Base-by-base conservation (phyloP, 2,329 filamentous ascomycete species). In the Neocatenulostroma microsporum region DNA sequence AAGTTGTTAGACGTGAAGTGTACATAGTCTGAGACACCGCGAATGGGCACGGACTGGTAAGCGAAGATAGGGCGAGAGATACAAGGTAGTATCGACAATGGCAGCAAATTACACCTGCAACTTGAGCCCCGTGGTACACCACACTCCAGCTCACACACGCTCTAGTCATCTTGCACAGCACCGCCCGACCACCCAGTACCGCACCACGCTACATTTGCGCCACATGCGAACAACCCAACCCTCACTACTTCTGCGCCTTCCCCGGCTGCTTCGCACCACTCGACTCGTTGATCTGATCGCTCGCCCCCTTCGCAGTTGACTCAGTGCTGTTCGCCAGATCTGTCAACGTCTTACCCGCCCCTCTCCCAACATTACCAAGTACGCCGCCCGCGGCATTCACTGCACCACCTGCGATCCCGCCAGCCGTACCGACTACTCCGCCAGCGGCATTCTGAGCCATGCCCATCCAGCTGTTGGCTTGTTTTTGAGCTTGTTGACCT, bases 181-280 rank as follows among this genome's bases (percentile, higher is more conserved):
- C n/a, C n/a, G n/a, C n/a, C n/a, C n/a, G n/a, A n/a, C n/a, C n/a
- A n/a, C n/a, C n/a, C n/a, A n/a, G n/a, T n/a, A n/a, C n/a, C n/a
- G n/a, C n/a, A n/a, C n/a, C n/a, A n/a, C n/a, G n/a, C n/a, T n/a
- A n/a, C n/a, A n/a, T n/a, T n/a, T n/a, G n/a, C n/a, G n/a, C n/a
- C n/a, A n/a, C n/a, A n/a, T n/a, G n/a, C n/a, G n/a, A n/a, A n/a
- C n/a, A n/a, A n/a, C n/a, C n/a, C n/a, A n/a, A n/a, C n/a, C n/a
- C n/a, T n/a, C n/a, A n/a, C 11, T 26, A 24, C 13, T 5, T 21
- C 21, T 31, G 13, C 18, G 11, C 29, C 23, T 37, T 37, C 13
- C 35, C 35, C 29, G 31, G 35, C 35, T 23, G 18, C 35, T 37
- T 37, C 14, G 35, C 35, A 8, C 35, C 35, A n/a, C 27, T 37